phyloP scores from a whole-genome alignment of 2,329 filamentous ascomycete genomes.

The Hymenoscyphus repandus region DNA sequence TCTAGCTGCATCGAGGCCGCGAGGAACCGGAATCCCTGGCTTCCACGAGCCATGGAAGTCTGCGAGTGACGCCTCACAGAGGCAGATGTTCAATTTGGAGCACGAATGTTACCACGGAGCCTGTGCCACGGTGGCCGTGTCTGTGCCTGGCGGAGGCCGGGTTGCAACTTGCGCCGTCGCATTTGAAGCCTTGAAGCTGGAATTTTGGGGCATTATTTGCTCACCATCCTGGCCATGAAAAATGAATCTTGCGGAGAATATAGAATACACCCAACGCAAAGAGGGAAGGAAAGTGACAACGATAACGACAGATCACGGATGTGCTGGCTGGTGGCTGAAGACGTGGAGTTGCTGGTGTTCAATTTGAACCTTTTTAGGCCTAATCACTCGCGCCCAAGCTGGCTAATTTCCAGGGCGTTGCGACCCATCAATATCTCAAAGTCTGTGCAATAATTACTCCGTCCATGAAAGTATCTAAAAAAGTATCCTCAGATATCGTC shows the following conservation, averaged over 20 bases:
- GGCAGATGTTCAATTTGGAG: not conserved
- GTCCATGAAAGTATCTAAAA: not conserved
- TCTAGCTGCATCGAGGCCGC: conserved; percentile 2
- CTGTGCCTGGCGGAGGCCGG: too few species aligned
- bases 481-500: not conserved
- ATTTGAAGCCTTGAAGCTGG: too few species aligned
- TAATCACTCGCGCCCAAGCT: not conserved
- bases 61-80: conserved; percentile 1
- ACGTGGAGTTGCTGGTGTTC: not conserved
- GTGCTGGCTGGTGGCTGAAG: not conserved
- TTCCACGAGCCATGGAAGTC: conserved; percentile 9
- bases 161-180: too few species aligned
- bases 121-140: too few species aligned
- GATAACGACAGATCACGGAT: not conserved
- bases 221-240: too few species aligned
- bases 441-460: not conserved
- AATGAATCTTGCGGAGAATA: too few species aligned
- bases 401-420: not conserved
- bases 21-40: conserved; percentile 10
- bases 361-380: conserved; percentile 2
- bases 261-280: too few species aligned
- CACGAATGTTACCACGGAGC: not conserved
- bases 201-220: too few species aligned
- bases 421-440: too few species aligned
- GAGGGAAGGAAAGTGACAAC: not conserved